A percentile compares a stretch with the other conserved stretches of the same genome.
phyloP scores from a whole-genome alignment of 768 basidiomycete genomes.

The Pulveroboletus sp. region DNA sequence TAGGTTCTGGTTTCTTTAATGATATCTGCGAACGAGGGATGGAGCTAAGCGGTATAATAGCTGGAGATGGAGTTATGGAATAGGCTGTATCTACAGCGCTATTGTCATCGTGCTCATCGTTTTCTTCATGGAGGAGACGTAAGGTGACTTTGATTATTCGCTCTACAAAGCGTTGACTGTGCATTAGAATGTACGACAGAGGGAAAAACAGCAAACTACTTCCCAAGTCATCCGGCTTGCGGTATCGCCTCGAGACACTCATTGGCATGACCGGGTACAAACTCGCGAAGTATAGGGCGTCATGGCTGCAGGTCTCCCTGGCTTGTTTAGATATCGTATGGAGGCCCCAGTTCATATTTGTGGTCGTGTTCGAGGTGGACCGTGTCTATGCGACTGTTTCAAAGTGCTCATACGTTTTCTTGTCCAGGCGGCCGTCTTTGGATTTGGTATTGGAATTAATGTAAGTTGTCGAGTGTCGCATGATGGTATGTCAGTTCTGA shows the following conservation, averaged over 20 bases:
- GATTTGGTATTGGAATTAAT: conserved; percentile 46
- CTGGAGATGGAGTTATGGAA: conserved; percentile 52
- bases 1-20: conserved; percentile 6
- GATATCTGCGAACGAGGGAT: no score
- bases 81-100: conserved; percentile 44
- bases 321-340: conserved; percentile 40
- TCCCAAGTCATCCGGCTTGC: conserved; percentile 28
- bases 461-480: conserved; percentile 17
- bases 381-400: not conserved
- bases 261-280: conserved; percentile 44
- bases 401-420: not conserved
- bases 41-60: conserved; percentile 16
- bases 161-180: not conserved
- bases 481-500: not conserved
- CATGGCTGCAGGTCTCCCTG: conserved; percentile 33
- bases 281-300: conserved; percentile 42
- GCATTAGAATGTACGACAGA: conserved; percentile 45
- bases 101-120: conserved; percentile 44
- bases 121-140: conserved; percentile 51
- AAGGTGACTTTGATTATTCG: conserved; percentile 5
- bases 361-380: conserved; percentile 37
- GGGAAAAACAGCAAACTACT: conserved; percentile 30
- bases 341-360: conserved; percentile 44
- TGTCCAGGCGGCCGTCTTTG: conserved; percentile 39
- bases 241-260: conserved; percentile 42